A percentile compares a stretch with the other conserved stretches of the same genome.
Evolutionary conservation across 805 yeast species (phyloP).

Genomic region (Pichia californica): DNA sequence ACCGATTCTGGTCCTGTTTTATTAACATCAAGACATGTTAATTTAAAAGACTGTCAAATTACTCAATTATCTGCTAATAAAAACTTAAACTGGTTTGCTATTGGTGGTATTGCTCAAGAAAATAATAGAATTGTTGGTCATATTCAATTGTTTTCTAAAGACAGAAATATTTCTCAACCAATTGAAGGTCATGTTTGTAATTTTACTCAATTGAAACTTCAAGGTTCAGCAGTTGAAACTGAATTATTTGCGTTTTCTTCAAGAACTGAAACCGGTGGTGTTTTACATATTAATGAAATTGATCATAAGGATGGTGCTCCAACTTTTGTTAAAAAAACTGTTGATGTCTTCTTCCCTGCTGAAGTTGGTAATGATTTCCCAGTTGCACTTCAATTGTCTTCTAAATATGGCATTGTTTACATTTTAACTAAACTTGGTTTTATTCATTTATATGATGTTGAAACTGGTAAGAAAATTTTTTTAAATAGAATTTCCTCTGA

Average conservation of each 20-base stretch:
- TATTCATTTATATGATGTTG: slow-evolving; percentile 91
- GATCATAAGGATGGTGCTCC: slow-evolving; percentile 87
- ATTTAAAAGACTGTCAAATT: slow-evolving; percentile 74
- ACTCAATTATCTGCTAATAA: slow-evolving; percentile 83
- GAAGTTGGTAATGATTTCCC: slow-evolving; percentile 97
- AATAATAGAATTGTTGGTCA: slow-evolving; percentile 93
- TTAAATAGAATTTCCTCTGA: slow-evolving; percentile 95
- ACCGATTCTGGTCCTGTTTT: slow-evolving; percentile 75
- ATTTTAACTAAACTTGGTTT: slow-evolving; percentile 93
- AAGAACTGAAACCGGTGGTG: slow-evolving; percentile 77
- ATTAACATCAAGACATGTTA: slow-evolving; percentile 77
- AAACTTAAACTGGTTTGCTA: slow-evolving; percentile 85
- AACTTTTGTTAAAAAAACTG: slow-evolving; percentile 79
- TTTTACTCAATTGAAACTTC: slow-evolving; percentile 71
- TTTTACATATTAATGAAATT: slow-evolving; percentile 88
- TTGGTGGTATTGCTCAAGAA: slow-evolving; percentile 92
- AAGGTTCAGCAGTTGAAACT: slow-evolving; percentile 68
- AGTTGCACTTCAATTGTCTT: slow-evolving; percentile 79
- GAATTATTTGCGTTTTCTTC: slow-evolving; percentile 92
- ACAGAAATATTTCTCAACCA: slow-evolving; percentile 89
- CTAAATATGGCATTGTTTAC: slow-evolving; percentile 80
- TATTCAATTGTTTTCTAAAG: slow-evolving; percentile 84
- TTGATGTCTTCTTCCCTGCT: slow-evolving; percentile 92
- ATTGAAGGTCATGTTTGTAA: slow-evolving; percentile 97
- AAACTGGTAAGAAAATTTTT: slow-evolving; percentile 85